phyloP scores from a whole-genome alignment of 2,329 filamentous ascomycete species.

The Claviceps sp. region DNA sequence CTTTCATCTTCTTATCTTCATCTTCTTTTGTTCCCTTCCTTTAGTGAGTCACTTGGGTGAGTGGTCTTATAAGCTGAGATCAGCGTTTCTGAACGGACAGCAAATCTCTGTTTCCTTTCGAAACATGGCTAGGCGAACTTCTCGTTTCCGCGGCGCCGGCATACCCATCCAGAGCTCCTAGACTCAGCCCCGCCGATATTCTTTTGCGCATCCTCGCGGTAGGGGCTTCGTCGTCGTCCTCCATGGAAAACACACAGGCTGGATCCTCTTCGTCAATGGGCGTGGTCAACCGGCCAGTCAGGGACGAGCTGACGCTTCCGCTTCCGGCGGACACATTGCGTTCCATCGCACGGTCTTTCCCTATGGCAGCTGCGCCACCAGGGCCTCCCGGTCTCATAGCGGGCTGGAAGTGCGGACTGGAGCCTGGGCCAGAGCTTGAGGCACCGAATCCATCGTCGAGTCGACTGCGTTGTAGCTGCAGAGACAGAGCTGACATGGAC shows the following conservation, averaged over 20 bases:
- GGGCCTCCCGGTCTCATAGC: slow-evolving; percentile 27
- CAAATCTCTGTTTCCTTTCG: slow-evolving; percentile 17
- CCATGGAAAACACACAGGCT: slow-evolving; percentile 53
- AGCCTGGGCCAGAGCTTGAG: slow-evolving; percentile 20
- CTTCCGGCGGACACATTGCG: slow-evolving; percentile 46
- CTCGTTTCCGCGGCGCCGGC: slow-evolving; percentile 22
- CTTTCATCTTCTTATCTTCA: neutral
- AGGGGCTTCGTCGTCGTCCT: slow-evolving; percentile 44
- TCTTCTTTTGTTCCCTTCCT: neutral
- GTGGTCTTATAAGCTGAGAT: slow-evolving; percentile 4
- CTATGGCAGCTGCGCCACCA: slow-evolving; percentile 24
- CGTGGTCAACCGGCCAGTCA: slow-evolving; percentile 45
- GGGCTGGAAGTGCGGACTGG: slow-evolving; percentile 39
- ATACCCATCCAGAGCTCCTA: slow-evolving; percentile 28
- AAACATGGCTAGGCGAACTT: slow-evolving; percentile 10
- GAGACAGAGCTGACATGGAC: slow-evolving; percentile 44
- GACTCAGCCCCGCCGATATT: slow-evolving; percentile 29
- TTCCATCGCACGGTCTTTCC: slow-evolving; percentile 32
- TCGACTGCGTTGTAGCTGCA: slow-evolving; percentile 48
- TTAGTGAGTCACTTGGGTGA: neutral
- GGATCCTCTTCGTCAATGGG: slow-evolving; percentile 53
- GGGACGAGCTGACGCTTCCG: slow-evolving; percentile 40
- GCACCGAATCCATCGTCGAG: slow-evolving; percentile 27
- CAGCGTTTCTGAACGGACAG: slow-evolving; percentile 20
- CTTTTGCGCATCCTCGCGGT: slow-evolving; percentile 34